Evolutionary conservation across 2,329 filamentous ascomycete species (phyloP).

Genomic region (Corniculantispora saksenae): DNA sequence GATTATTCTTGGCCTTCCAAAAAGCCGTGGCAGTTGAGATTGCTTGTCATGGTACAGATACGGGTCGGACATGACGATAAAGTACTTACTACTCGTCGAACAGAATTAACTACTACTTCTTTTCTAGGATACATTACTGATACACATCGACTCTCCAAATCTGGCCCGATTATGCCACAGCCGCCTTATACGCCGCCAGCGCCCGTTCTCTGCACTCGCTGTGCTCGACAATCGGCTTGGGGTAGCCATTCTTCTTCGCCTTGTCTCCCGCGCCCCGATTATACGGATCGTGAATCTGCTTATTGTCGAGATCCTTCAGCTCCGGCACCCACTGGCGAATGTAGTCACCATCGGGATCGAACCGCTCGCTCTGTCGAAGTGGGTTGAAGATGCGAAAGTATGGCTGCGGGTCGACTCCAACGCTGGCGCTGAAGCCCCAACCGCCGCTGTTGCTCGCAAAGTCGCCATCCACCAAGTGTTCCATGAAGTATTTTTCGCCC

Average conservation of each 20-base stretch:
- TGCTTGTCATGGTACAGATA: slow-evolving; percentile 64
- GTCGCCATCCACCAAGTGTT: slow-evolving; percentile 75
- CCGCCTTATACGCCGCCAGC: slow-evolving; percentile 68
- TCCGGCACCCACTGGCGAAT: slow-evolving; percentile 84
- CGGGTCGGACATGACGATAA: slow-evolving; percentile 55
- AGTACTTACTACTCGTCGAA: not conserved
- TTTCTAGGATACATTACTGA: not conserved
- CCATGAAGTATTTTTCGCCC: slow-evolving; percentile 83
- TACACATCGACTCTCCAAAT: not conserved
- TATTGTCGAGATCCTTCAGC: slow-evolving; percentile 61
- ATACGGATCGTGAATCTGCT: slow-evolving; percentile 81
- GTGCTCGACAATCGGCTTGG: slow-evolving; percentile 73
- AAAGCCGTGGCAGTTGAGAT: slow-evolving; percentile 61
- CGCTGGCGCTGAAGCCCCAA: slow-evolving; percentile 60
- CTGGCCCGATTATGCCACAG: slow-evolving; percentile 1
- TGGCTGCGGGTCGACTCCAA: slow-evolving; percentile 81
- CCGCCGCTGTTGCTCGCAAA: slow-evolving; percentile 75
- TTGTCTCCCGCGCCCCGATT: slow-evolving; percentile 58
- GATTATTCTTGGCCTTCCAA: slow-evolving; percentile 57
- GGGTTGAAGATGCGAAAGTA: slow-evolving; percentile 94
- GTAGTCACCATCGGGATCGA: slow-evolving; percentile 76
- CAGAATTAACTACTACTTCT: not conserved
- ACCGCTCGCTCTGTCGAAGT: slow-evolving; percentile 80
- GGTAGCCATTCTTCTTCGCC: slow-evolving; percentile 71
- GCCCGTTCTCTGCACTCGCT: slow-evolving; percentile 67